Conservation (phyloP, 2,329 filamentous ascomycete species). For the Epichloe amarillans region DNA sequence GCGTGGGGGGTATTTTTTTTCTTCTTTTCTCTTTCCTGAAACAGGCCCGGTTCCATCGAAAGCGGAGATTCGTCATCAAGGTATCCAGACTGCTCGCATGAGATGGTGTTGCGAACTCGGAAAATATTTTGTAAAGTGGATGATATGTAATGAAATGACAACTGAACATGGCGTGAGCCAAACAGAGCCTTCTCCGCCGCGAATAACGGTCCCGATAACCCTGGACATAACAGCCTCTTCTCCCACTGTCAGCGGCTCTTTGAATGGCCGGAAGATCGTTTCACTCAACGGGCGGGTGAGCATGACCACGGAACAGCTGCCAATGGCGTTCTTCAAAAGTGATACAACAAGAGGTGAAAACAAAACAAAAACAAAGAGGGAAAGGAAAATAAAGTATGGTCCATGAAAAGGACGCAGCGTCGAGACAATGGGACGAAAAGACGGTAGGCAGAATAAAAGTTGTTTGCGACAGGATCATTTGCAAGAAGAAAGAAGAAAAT, state of each 20-base stretch:
- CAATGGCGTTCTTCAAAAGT: background rate
- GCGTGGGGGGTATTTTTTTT: background rate
- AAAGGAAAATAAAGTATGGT: background rate
- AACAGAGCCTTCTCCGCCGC: background rate
- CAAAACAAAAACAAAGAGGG: background rate
- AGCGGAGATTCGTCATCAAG: background rate
- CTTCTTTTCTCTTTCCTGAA: conserved; percentile 1
- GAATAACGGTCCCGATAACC: background rate
- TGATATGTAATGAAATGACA: background rate
- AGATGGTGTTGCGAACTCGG: background rate
- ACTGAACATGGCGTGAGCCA: background rate
- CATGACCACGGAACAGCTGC: background rate
- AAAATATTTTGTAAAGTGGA: background rate
- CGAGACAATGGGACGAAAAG: conserved; percentile 2
- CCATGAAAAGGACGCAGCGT: background rate
- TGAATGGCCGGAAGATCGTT: background rate
- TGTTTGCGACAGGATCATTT: conserved; percentile 3
- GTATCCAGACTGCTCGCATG: background rate
- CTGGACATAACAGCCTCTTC: background rate
- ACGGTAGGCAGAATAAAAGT: conserved; percentile 6
- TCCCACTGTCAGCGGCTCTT: background rate
- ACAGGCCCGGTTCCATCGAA: conserved; percentile 3
- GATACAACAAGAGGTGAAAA: background rate
- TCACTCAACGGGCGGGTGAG: background rate
- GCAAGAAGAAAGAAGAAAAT: conserved; percentile 2